These are phyloP conservation scores for Tolypocladium guangdongense DNA, from an alignment of 2,329 filamentous ascomycete genomes.

Conservation along the genomic window DNA sequence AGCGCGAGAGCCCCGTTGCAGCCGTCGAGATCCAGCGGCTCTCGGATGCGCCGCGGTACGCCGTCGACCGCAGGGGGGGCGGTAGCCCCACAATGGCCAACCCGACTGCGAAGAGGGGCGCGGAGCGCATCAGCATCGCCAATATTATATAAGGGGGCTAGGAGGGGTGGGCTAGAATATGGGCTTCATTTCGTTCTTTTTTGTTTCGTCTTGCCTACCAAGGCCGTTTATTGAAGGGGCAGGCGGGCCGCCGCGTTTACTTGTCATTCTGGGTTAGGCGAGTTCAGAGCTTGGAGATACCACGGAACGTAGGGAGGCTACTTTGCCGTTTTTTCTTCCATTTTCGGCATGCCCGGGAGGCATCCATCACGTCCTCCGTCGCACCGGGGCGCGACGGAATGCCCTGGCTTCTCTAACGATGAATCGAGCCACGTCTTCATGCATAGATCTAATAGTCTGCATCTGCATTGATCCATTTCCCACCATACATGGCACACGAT, in stretches of 20 bases:
- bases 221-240: neutral
- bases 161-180: neutral
- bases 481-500: neutral
- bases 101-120: conserved; percentile 14
- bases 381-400: neutral
- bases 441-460: neutral
- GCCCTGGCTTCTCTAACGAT: neutral
- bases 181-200: neutral
- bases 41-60: conserved; percentile 18
- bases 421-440: neutral
- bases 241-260: neutral
- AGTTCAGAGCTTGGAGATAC: conserved; percentile 11
- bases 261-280: conserved; percentile 4
- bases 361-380: neutral
- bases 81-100: conserved; percentile 15
- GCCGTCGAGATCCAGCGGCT: conserved; percentile 16
- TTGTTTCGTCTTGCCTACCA: neutral
- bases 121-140: conserved; percentile 20
- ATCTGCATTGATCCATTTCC: neutral
- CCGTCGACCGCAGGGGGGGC: conserved; percentile 15
- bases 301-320: conserved; percentile 1
- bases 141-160: conserved; percentile 26
- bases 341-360: neutral
- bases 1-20: conserved; percentile 20
- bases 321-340: neutral